These are phyloP conservation scores for Tubosaeta brunneosetosa DNA, from an alignment of 768 basidiomycete genomes.

Conservation along the genomic window DNA sequence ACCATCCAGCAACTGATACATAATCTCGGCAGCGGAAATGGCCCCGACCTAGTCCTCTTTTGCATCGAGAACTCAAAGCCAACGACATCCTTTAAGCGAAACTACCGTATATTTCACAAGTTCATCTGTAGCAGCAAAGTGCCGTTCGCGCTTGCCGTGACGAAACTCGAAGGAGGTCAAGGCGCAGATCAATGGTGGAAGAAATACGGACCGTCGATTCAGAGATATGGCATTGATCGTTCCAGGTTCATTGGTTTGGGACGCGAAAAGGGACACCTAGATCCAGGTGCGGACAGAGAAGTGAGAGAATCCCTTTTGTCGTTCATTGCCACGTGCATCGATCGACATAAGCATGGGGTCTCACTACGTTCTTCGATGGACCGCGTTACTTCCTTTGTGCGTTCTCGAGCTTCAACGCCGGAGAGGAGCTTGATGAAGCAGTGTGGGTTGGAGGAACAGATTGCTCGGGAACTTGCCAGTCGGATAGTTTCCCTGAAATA, in stretches of 20 bases:
- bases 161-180: slow-evolving; percentile 24
- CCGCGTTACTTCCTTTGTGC: slow-evolving; percentile 8
- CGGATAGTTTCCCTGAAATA: slow-evolving; percentile 7
- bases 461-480: slow-evolving; percentile 15
- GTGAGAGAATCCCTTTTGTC: slow-evolving; percentile 22
- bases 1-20: slow-evolving; percentile 28
- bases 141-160: slow-evolving; percentile 28
- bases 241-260: slow-evolving; percentile 33
- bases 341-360: slow-evolving; percentile 8
- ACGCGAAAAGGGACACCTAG: slow-evolving; percentile 18
- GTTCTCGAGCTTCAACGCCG: slow-evolving; percentile 5
- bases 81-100: slow-evolving; percentile 22
- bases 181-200: slow-evolving; percentile 35
- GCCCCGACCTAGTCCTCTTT: slow-evolving; percentile 28
- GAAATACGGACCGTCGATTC: slow-evolving; percentile 16
- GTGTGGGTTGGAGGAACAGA: slow-evolving; percentile 18
- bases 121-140: slow-evolving; percentile 24
- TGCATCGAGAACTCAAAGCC: slow-evolving; percentile 28
- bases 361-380: slow-evolving; percentile 10
- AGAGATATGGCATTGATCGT: slow-evolving; percentile 13
- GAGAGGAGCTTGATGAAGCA: slow-evolving; percentile 15
- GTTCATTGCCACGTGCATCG: slow-evolving; percentile 12
- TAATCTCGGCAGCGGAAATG: slow-evolving; percentile 24
- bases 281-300: slow-evolving; percentile 19
- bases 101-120: slow-evolving; percentile 26